Evolutionary conservation across 352 stramenopile species (phyloP), one percentile per base, ranked within the genome.

Genomic region (Globisporangium barbulae): DNA sequence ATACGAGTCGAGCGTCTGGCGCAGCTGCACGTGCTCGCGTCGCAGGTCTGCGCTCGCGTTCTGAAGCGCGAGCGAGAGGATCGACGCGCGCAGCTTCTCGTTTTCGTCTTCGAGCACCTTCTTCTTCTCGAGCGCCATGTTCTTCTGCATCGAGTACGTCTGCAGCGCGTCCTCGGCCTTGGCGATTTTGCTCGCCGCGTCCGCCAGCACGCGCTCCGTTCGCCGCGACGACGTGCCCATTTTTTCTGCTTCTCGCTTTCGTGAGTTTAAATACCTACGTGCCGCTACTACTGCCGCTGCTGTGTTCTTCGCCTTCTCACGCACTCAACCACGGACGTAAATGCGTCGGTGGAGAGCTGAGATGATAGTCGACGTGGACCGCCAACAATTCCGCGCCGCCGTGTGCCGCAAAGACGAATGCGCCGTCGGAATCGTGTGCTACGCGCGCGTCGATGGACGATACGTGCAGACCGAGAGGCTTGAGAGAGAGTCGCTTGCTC

Each of bases 1-100:
- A 71, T 91, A 92, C 73, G 84, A 93, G 63, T 93, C 83, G 17
- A 94, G 74, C 47, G 85, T 93, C 74, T 95, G 86, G 10, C 84
- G 83, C 55, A 95, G 71, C 69, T 93, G 84, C 64, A 89, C 77
- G 57, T 95, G 83, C 63, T 95, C 86, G 35, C 84, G 84, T 30
- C 85, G 83, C 44, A 93, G 70, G 63, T 95, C 86, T 15, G 84
- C 75, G 69, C 78, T 93, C 25, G 86, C 86, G 62, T 90, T 84
- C 60, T 92, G 78, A 39, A 93, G 71, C 35, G 85, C 84, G 63
- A 90, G 84, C 63, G 69, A 82, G 21, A 93, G 72, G 62, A 95
- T 92, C n/a, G 79, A 88, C 30, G 76, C 68, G 12, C 86, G 81
- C 61, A 95, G 69, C 60, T 90, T 81, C 64, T 95, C 84, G 66